phyloP scores from a whole-genome alignment of 345 rosid genomes.

The Acer campestre region DNA sequence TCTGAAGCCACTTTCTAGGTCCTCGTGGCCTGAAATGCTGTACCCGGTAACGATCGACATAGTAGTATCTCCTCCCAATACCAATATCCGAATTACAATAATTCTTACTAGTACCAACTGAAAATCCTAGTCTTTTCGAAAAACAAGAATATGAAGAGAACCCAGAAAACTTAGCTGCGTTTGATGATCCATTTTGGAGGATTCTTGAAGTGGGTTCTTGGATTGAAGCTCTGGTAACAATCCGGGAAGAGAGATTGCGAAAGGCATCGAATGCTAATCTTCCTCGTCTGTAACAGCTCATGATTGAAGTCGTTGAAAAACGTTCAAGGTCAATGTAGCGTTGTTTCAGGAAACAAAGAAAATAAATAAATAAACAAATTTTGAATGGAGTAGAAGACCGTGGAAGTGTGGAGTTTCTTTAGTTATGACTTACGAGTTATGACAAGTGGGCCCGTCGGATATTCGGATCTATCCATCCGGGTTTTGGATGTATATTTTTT shows the following conservation, averaged over 20 bases:
- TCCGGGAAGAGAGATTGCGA: slow-evolving; percentile 44
- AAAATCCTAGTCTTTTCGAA: slow-evolving; percentile 32
- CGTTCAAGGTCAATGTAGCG: background rate
- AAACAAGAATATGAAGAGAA: slow-evolving; percentile 28
- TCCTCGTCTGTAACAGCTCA: slow-evolving; percentile 59
- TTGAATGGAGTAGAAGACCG: background rate
- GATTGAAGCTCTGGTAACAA: slow-evolving; percentile 29
- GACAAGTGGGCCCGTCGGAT: background rate
- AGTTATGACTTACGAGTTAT: too few species aligned
- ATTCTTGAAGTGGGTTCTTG: slow-evolving; percentile 39
- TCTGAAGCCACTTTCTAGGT: slow-evolving; percentile 61
- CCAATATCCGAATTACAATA: slow-evolving; percentile 28
- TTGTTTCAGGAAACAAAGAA: background rate
- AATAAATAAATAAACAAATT: too few species aligned
- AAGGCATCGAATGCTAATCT: slow-evolving; percentile 47
- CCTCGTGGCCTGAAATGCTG: slow-evolving; percentile 79
- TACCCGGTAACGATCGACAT: slow-evolving; percentile 64
- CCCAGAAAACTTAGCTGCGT: slow-evolving; percentile 35
- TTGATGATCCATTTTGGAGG: slow-evolving; percentile 23
- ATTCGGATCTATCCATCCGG: background rate
- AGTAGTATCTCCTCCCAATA: slow-evolving; percentile 56
- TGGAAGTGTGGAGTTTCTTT: background rate
- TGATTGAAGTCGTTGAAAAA: slow-evolving; percentile 18
- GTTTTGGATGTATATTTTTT: background rate
- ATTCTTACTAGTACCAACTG: slow-evolving; percentile 18